A percentile compares a stretch with the other conserved stretches of the same genome.
These are phyloP conservation scores for Mimosa bimucronata DNA, from an alignment of 306 rosid genomes.

Conservation along the genomic window DNA sequence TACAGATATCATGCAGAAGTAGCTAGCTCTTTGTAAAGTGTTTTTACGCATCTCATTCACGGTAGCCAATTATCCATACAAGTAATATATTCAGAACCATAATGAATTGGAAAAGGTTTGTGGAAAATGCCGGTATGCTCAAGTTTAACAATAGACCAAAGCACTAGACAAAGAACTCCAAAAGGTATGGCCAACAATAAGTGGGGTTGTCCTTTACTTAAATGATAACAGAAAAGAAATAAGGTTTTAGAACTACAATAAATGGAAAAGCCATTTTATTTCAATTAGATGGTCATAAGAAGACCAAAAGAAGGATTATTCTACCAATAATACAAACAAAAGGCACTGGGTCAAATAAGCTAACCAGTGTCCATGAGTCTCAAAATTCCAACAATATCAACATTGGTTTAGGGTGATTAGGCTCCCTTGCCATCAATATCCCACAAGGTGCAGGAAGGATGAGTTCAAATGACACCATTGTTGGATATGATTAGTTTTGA, in stretches of 20 bases:
- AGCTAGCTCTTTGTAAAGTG: not conserved
- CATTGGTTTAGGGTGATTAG: slow-evolving; percentile 40
- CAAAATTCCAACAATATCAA: slow-evolving; percentile 32
- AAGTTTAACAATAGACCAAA: not conserved
- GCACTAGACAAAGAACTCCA: not conserved
- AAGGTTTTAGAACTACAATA: not conserved
- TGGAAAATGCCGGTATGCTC: not conserved
- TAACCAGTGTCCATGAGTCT: slow-evolving; percentile 41
- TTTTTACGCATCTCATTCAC: not conserved
- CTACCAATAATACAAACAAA: no score
- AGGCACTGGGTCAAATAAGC: slow-evolving; percentile 23
- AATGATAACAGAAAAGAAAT: not conserved
- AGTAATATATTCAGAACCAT: not conserved
- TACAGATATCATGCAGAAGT: slow-evolving; percentile 1
- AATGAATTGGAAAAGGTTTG: not conserved
- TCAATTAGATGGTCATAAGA: not conserved
- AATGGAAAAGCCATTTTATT: not conserved
- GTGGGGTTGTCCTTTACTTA: not conserved
- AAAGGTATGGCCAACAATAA: not conserved
- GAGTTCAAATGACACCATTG: no score
- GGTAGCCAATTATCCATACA: not conserved
- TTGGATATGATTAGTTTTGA: no score
- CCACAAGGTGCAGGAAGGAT: no score
- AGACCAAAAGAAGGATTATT: no score
- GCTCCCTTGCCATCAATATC: slow-evolving; percentile 38